Base-by-base conservation (phyloP, 2,329 filamentous ascomycete genomes). In the Neocucurbitaria cava region DNA sequence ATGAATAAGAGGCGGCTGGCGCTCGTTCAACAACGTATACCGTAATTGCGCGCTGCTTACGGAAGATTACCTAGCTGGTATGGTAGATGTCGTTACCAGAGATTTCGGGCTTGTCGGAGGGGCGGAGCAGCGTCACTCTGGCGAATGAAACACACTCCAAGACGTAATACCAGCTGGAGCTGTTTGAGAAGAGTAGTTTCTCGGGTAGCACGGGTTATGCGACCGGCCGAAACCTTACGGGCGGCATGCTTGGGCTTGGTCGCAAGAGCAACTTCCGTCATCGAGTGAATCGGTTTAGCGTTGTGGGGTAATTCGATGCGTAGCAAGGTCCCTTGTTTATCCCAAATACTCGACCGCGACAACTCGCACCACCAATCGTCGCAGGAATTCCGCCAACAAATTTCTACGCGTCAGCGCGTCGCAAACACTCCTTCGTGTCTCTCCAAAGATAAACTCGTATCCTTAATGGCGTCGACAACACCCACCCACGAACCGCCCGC, bases 401-500 rank as follows among this genome's bases (percentile, higher is more conserved):
- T 17, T n/a, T 35, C 13, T 35, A 40, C 38, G 38, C 38, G 21
- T 24, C 18, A 11, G 15, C 11, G 15, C 38, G 20, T 23, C 10
- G 4, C 7, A 3, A 13, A 15, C 15, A 13, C 7, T 1, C 11
- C 20, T 40, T 23, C 21, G 13, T 18, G 10, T 23, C 5, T 30
- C 24, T 43, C 11, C 21, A 30, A 23, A 24, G 15, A 3, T 18
- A 10, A 38, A 35, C 33, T 6, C 10, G 8, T n/a, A n/a, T 11
- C 17, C 13, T 21, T 4, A 35, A 70, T 68, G 64, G 42, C 62
- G 15, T 68, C 66, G 15, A 66, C 65, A 53, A 69, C 65, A 24
- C 66, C 64, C 35, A 65, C 59, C 24, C 58, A 59, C 56, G 67
- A 48, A 36, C 69, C 53, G 56, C 59, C 59, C 43, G 61, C 61